A percentile compares a stretch with the other conserved stretches of the same genome.
These are phyloP conservation scores for Coemansia sp. DNA, from an alignment of 192 early-diverging fungal species.

Conservation along the genomic window DNA sequence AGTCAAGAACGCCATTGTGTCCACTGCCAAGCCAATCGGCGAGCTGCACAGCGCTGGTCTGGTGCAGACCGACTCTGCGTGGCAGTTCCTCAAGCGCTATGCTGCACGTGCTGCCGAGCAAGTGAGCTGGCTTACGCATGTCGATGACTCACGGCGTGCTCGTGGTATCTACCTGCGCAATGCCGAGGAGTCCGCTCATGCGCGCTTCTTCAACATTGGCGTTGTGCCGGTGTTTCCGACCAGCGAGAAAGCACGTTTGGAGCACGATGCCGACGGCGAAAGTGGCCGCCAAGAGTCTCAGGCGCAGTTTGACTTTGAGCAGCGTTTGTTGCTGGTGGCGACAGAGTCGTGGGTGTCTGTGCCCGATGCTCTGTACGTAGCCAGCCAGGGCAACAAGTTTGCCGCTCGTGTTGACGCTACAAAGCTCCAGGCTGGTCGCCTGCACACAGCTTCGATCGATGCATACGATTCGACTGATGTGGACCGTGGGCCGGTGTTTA, in stretches of 20 bases:
- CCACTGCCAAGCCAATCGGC: slow-evolving; percentile 72
- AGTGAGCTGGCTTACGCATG: slow-evolving; percentile 61
- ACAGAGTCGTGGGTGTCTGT: slow-evolving; percentile 74
- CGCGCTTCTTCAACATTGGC: slow-evolving; percentile 57
- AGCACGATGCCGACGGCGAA: slow-evolving; percentile 61
- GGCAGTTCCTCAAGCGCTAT: slow-evolving; percentile 71
- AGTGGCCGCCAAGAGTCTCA: slow-evolving; percentile 58
- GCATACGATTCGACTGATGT: slow-evolving; percentile 75
- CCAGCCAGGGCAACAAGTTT: slow-evolving; percentile 66
- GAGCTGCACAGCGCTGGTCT: slow-evolving; percentile 73
- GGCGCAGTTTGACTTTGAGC: slow-evolving; percentile 74
- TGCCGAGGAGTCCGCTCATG: slow-evolving; percentile 64
- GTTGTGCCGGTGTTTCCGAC: slow-evolving; percentile 34
- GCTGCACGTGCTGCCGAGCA: slow-evolving; percentile 62
- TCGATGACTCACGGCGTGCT: slow-evolving; percentile 10
- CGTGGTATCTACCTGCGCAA: slow-evolving; percentile 88
- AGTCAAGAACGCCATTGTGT: slow-evolving; percentile 74
- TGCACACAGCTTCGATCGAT: slow-evolving; percentile 75
- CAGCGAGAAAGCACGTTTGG: slow-evolving; percentile 59
- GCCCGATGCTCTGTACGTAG: slow-evolving; percentile 73
- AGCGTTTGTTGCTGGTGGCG: slow-evolving; percentile 68
- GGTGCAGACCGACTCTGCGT: slow-evolving; percentile 86
- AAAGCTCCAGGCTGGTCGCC: slow-evolving; percentile 67
- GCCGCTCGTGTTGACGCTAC: slow-evolving; percentile 77
- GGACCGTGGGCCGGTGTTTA: slow-evolving; percentile 78